Conservation (phyloP, 2,329 filamentous ascomycete species). For the Aspergillus quadricinctus region DNA sequence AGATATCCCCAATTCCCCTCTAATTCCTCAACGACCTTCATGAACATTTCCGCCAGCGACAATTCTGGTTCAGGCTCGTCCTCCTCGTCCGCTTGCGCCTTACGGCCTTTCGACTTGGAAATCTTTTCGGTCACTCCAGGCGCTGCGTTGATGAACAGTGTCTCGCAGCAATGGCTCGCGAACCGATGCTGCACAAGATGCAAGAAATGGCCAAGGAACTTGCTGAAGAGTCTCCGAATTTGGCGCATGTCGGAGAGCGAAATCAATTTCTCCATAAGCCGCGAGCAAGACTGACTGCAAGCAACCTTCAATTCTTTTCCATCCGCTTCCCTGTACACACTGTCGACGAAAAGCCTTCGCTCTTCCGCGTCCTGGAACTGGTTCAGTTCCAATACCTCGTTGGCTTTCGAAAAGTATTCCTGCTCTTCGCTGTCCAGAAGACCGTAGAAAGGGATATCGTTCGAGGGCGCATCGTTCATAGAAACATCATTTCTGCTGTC, state of each 20-base stretch:
- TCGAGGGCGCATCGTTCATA: constrained; percentile 20
- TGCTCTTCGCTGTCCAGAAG: constrained; percentile 90
- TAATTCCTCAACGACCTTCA: constrained; percentile 81
- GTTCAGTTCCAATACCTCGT: constrained; percentile 85
- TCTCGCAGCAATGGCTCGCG: constrained; percentile 95
- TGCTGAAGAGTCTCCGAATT: constrained; percentile 80
- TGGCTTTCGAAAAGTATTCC: constrained; percentile 88
- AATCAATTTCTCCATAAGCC: constrained; percentile 87
- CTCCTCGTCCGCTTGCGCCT: constrained; percentile 43
- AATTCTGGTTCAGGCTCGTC: constrained; percentile 45
- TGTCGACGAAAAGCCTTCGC: constrained; percentile 66
- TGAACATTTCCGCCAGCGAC: constrained; percentile 79
- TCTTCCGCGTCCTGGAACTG: constrained; percentile 76
- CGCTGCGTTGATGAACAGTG: constrained; percentile 79
- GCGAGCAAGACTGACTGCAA: constrained; percentile 90
- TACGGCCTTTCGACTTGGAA: constrained; percentile 40
- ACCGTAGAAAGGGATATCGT: constrained; percentile 79
- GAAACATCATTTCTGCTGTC: constrained; percentile 16
- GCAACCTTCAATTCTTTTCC: constrained; percentile 96
- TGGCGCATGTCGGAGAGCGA: constrained; percentile 72
- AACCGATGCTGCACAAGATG: constrained; percentile 92
- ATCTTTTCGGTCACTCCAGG: constrained; percentile 73
- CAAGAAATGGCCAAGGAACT: constrained; percentile 81
- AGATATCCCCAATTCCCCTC: constrained; percentile 77
- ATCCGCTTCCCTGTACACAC: constrained; percentile 78